Conservation (phyloP, 2,329 filamentous ascomycete genomes). For the Monilinia vaccinii-corymbosi region DNA sequence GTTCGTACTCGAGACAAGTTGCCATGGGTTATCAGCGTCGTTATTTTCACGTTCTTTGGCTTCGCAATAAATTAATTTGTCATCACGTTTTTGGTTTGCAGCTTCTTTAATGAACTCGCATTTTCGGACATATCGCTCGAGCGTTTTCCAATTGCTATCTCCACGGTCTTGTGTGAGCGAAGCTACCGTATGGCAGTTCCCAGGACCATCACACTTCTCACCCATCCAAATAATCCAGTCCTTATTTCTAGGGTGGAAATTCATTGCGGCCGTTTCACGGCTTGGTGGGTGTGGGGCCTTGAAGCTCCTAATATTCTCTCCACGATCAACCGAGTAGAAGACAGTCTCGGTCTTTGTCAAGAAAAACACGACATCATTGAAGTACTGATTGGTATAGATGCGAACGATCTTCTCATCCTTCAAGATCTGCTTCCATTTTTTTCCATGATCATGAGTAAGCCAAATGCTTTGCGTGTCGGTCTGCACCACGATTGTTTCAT, state of each 20-base stretch:
- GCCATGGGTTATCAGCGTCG: slow-evolving; percentile 51
- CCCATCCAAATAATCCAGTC: slow-evolving; percentile 94
- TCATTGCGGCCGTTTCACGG: slow-evolving; percentile 38
- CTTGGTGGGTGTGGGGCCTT: slow-evolving; percentile 51
- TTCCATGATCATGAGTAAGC: slow-evolving; percentile 79
- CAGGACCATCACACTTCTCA: slow-evolving; percentile 50
- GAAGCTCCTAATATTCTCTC: slow-evolving; percentile 64
- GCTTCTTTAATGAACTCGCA: slow-evolving; percentile 77
- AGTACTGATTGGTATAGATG: slow-evolving; percentile 71
- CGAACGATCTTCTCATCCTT: slow-evolving; percentile 58
- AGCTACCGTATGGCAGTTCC: slow-evolving; percentile 60
- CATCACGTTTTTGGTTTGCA: slow-evolving; percentile 42
- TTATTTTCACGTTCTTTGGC: slow-evolving; percentile 55
- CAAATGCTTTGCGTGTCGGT: slow-evolving; percentile 42
- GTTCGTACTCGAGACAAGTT: slow-evolving; percentile 69
- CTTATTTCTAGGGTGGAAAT: slow-evolving; percentile 76
- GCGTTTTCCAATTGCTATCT: slow-evolving; percentile 63
- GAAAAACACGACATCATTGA: slow-evolving; percentile 82
- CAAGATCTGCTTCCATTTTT: slow-evolving; percentile 68
- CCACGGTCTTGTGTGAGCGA: slow-evolving; percentile 74
- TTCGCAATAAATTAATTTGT: slow-evolving; percentile 46
- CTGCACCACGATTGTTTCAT: slow-evolving; percentile 62
- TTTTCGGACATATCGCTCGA: slow-evolving; percentile 65
- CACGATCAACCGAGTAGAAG: slow-evolving; percentile 75
- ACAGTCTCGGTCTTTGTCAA: slow-evolving; percentile 58